These are phyloP conservation scores for Cutaneotrichosporon dermatis DNA, from an alignment of 1,284 basidiomycete genomes.

Conservation along the genomic window DNA sequence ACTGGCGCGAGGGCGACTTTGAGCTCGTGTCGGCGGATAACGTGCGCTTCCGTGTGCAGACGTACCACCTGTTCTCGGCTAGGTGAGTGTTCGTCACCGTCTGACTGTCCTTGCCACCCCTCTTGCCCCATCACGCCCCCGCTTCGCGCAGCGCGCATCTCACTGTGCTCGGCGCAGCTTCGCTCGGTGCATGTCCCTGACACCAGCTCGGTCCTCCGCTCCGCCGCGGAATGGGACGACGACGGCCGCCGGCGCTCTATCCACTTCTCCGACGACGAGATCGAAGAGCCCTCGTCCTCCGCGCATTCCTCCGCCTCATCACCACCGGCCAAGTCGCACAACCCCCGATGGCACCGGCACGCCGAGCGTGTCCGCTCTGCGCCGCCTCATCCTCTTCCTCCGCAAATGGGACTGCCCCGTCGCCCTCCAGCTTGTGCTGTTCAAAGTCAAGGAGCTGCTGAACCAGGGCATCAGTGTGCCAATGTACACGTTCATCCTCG, in stretches of 20 bases:
- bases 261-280: slow-evolving; percentile 10
- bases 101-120: too few relatives aligned
- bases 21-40: slow-evolving; percentile 10
- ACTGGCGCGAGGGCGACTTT: slow-evolving; percentile 9
- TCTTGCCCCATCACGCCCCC: too few relatives aligned
- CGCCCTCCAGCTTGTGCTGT: slow-evolving; percentile 6
- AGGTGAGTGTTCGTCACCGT: slow-evolving; percentile 2
- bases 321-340: slow-evolving; percentile 7
- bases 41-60: slow-evolving; percentile 9
- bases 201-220: slow-evolving; percentile 7
- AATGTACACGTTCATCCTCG: slow-evolving; percentile 13
- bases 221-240: background rate
- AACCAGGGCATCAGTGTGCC: slow-evolving; percentile 2
- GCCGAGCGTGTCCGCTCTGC: slow-evolving; percentile 2
- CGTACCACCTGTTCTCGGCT: slow-evolving; percentile 9
- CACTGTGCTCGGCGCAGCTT: background rate
- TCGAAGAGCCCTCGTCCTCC: slow-evolving; percentile 12
- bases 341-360: slow-evolving; percentile 6
- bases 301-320: slow-evolving; percentile 11
- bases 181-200: background rate
- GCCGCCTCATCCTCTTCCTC: slow-evolving; percentile 11
- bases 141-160: too few relatives aligned
- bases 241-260: background rate
- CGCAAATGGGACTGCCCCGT: slow-evolving; percentile 15
- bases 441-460: slow-evolving; percentile 10